These are phyloP conservation scores for Aureobasidium melanogenum DNA, from an alignment of 2,329 filamentous ascomycete genomes.

Conservation along the genomic window DNA sequence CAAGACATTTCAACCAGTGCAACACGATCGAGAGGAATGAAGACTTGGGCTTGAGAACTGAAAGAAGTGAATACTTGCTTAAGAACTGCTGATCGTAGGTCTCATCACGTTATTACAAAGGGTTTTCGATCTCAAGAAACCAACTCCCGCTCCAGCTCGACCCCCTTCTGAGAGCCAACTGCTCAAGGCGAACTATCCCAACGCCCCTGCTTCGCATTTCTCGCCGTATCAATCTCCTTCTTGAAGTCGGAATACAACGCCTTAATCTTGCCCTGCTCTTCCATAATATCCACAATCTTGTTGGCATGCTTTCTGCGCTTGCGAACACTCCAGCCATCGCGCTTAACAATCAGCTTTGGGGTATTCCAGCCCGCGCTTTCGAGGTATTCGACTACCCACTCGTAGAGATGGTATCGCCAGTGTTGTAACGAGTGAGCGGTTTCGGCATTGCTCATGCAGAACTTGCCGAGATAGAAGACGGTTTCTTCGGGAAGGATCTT, in stretches of 20 bases:
- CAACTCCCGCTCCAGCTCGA: not conserved
- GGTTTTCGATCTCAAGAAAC: not conserved
- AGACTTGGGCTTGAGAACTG: not conserved
- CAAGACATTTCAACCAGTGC: not conserved
- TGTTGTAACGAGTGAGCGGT: constrained; percentile 65
- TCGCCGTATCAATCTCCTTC: constrained; percentile 49
- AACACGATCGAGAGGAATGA: not conserved
- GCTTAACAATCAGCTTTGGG: constrained; percentile 48
- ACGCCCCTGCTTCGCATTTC: constrained; percentile 36
- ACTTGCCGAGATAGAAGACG: constrained; percentile 46
- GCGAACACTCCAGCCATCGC: constrained; percentile 53
- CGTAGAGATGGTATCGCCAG: constrained; percentile 67
- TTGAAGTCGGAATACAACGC: constrained; percentile 59
- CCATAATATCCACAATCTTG: constrained; percentile 57
- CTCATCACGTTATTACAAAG: not conserved
- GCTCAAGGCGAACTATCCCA: constrained; percentile 7
- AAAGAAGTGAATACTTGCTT: too few species aligned
- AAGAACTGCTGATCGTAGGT: not conserved
- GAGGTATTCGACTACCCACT: constrained; percentile 59
- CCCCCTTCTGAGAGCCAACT: too few species aligned
- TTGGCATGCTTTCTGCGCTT: constrained; percentile 54
- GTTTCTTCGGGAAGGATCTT: constrained; percentile 35
- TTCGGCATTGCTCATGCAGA: constrained; percentile 56
- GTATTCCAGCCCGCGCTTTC: constrained; percentile 48
- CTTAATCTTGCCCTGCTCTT: constrained; percentile 47